Base-by-base conservation (phyloP, 805 yeast genomes). In the Metschnikowia peoriensis region DNA sequence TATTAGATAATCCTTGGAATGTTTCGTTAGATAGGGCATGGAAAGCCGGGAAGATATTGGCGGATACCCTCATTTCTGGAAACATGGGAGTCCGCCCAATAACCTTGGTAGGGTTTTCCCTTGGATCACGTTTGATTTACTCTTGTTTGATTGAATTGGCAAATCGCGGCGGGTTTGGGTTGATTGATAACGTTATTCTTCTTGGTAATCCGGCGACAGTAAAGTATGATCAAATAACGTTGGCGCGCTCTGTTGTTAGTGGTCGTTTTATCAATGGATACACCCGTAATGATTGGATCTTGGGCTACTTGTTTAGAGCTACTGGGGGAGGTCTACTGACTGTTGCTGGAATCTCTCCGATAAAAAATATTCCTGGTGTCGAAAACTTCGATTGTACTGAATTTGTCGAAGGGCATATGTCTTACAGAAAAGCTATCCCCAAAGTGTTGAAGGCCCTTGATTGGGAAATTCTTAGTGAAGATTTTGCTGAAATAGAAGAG, bases 1-100 rank as follows among this genome's bases (percentile, higher is more conserved):
- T 94, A 29, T 77, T 94, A 28, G 99, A 94, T 64, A 94, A 94
- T 63, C 99, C 99, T 0, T 94, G 99, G 99, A 93, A 87, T 64
- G 98, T 94, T 6, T 92, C 98, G 0, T 74, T 94, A 53, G 98
- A 93, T 68, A 79, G 99, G 54, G 99, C 99, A 0, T 93, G 97
- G 98, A 80, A 91, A 41, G 96, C 97, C 0, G 99, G 99, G 5
- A 74, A 83, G 51, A 84, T 94, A 43, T 69, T 94, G 47, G 98
- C 99, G 0, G 98, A 94, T 66, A 90, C 97, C 0, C 72, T 94
- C 41, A 82, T 92, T 52, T 80, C 90, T 28, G 85, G 96, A 41
- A 93, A 92, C 67, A 73, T 94, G 60, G 99, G 99, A 9, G 89
- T 88, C 15, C 74, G 99, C 41, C 99, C 99, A 0, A 82, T 91